phyloP scores from a whole-genome alignment of 768 basidiomycete genomes.

The Megacollybia marginata region DNA sequence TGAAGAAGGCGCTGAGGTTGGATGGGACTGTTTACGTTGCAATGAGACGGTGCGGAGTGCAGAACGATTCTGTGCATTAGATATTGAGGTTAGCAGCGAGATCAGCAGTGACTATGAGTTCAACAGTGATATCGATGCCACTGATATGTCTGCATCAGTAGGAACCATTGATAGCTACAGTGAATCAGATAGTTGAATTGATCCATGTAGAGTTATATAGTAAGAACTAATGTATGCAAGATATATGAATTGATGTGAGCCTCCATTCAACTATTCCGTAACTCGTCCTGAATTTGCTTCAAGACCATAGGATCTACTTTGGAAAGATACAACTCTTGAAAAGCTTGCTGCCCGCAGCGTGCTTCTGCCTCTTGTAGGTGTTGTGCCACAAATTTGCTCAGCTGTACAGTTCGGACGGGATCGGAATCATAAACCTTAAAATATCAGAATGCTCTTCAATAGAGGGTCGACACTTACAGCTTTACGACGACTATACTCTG shows the following conservation, averaged over 20 bases:
- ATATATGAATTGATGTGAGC: not conserved
- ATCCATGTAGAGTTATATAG: not conserved
- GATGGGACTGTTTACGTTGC: conserved; percentile 86
- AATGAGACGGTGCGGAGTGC: conserved; percentile 55
- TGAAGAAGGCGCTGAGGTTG: conserved; percentile 50
- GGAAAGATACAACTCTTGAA: conserved; percentile 53
- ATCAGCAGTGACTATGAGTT: conserved; percentile 53
- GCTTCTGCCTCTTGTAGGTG: conserved; percentile 60
- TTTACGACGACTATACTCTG: conserved; percentile 72
- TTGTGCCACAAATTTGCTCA: conserved; percentile 52
- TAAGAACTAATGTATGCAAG: not conserved
- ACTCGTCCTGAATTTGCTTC: conserved; percentile 55
- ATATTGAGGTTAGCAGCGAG: conserved; percentile 31
- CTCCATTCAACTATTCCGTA: conserved; percentile 12
- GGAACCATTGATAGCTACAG: conserved; percentile 40
- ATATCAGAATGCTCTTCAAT: not conserved
- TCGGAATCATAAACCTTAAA: conserved; percentile 62
- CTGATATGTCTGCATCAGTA: conserved; percentile 49
- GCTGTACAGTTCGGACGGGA: conserved; percentile 57
- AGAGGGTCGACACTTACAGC: conserved; percentile 34
- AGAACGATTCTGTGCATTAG: conserved; percentile 44
- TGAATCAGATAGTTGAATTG: conserved; percentile 29
- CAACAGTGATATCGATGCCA: conserved; percentile 42
- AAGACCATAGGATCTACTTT: conserved; percentile 71
- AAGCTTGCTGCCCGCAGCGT: conserved; percentile 45